A percentile compares a stretch with the other conserved stretches of the same genome.
phyloP scores from a whole-genome alignment of 2,329 filamentous ascomycete genomes.

The Cercospora citrullina region DNA sequence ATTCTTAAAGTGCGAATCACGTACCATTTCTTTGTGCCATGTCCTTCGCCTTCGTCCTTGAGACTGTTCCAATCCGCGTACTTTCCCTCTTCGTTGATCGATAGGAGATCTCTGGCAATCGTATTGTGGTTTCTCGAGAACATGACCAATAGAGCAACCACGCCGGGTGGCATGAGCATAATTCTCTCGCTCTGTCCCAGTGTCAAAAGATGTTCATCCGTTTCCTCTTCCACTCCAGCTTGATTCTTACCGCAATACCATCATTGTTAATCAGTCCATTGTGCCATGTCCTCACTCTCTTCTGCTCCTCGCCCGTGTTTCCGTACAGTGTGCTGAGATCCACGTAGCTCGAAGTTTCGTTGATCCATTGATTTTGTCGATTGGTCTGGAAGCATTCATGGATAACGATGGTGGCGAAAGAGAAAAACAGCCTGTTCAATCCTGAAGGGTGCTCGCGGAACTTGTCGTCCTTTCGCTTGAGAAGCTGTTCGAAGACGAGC shows the following conservation, averaged over 20 bases:
- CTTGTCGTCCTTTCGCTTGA: constrained; percentile 43
- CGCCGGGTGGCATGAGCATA: constrained; percentile 52
- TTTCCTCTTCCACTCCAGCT: not conserved
- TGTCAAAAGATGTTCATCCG: not conserved
- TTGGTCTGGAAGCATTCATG: constrained; percentile 52
- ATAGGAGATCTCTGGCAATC: constrained; percentile 44
- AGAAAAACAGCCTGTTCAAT: constrained; percentile 50
- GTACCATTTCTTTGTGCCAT: constrained; percentile 40
- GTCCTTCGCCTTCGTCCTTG: constrained; percentile 35
- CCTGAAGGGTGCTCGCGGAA: constrained; percentile 50
- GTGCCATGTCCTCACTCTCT: constrained; percentile 46
- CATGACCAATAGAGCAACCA: constrained; percentile 46
- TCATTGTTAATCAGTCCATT: constrained; percentile 49
- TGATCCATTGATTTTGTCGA: constrained; percentile 45
- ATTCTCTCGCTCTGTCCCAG: constrained; percentile 42
- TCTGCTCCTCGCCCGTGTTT: constrained; percentile 47
- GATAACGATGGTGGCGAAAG: constrained; percentile 51
- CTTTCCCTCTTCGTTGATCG: constrained; percentile 48
- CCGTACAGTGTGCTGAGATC: constrained; percentile 51
- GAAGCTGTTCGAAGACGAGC: constrained; percentile 49
- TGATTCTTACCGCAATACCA: constrained; percentile 39
- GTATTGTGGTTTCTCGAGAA: constrained; percentile 51
- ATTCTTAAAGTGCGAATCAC: constrained; percentile 13
- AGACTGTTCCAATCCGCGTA: constrained; percentile 46
- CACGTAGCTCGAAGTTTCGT: constrained; percentile 52